phyloP scores from a whole-genome alignment of 2,329 filamentous ascomycete genomes.

The Trichoderma lentiforme region DNA sequence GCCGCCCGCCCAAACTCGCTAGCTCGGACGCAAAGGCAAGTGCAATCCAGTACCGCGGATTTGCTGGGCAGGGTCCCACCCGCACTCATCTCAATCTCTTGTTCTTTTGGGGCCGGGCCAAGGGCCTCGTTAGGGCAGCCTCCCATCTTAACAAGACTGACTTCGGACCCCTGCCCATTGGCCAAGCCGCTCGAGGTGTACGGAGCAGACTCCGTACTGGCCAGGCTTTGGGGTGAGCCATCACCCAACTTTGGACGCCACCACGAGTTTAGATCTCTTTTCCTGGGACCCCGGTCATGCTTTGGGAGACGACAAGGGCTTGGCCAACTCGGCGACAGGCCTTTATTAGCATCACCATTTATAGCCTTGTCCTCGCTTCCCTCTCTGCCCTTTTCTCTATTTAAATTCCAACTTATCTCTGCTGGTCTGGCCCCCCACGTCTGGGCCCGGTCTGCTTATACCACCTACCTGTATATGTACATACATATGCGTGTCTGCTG shows the following conservation, averaged over 20 bases:
- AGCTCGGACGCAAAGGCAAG: constrained; percentile 30
- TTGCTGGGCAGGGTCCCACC: constrained; percentile 27
- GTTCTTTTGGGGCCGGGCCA: constrained; percentile 14
- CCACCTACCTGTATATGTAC: neutral
- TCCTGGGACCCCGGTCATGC: constrained; percentile 21
- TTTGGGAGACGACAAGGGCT: constrained; percentile 19
- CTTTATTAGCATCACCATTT: constrained; percentile 21
- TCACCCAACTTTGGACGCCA: constrained; percentile 31
- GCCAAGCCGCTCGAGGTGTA: constrained; percentile 17
- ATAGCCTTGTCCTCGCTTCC: constrained; percentile 17
- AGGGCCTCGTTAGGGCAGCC: constrained; percentile 17
- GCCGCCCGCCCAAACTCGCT: constrained; percentile 25
- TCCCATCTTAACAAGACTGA: constrained; percentile 12
- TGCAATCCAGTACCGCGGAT: constrained; percentile 35
- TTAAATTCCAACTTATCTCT: constrained; percentile 14
- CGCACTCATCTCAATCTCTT: constrained; percentile 21
- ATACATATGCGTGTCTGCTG: constrained; percentile 15
- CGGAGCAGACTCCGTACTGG: constrained; percentile 11
- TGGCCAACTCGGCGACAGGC: constrained; percentile 19
- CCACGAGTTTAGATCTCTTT: constrained; percentile 37
- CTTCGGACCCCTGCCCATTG: constrained; percentile 17
- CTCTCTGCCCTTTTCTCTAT: constrained; percentile 15
- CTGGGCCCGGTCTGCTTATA: constrained; percentile 10
- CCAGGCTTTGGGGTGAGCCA: constrained; percentile 22
- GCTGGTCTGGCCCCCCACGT: neutral